These are phyloP conservation scores for Gnetum montanum DNA, from an alignment of 75 land plant species.

Conservation along the genomic window DNA sequence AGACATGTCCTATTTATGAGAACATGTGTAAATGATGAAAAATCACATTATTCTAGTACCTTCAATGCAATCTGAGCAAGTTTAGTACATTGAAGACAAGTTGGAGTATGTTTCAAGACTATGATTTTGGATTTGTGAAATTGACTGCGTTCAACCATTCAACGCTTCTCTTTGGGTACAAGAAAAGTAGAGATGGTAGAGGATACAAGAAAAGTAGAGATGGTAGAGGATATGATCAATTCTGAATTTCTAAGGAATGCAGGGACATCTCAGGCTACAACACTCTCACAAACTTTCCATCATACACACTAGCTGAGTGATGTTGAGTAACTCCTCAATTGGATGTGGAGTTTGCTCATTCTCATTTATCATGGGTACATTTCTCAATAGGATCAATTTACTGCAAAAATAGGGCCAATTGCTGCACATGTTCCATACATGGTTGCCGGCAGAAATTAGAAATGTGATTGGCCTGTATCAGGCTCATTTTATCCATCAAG, in stretches of 20 bases:
- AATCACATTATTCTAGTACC: constrained; percentile 48
- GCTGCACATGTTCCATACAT: too few relatives aligned
- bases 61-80: constrained; percentile 48
- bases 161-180: constrained; percentile 69
- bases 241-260: constrained; percentile 66
- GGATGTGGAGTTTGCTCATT: too few relatives aligned
- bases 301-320: constrained; percentile 33
- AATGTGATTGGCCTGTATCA: too few relatives aligned
- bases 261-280: constrained; percentile 67
- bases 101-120: constrained; percentile 64
- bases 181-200: constrained; percentile 61
- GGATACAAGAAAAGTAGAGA: constrained; percentile 70
- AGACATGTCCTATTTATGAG: constrained; percentile 50
- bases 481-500: too few relatives aligned
- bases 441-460: too few relatives aligned
- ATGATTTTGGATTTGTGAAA: constrained; percentile 68
- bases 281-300: constrained; percentile 34
- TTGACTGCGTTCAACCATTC: constrained; percentile 77
- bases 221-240: constrained; percentile 64
- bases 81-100: constrained; percentile 26
- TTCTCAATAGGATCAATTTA: too few relatives aligned
- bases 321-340: too few relatives aligned
- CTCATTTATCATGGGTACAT: too few relatives aligned
- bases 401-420: too few relatives aligned
- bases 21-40: constrained; percentile 61